phyloP scores from a whole-genome alignment of 2,329 filamentous ascomycete genomes.

The Didymella exigua region DNA sequence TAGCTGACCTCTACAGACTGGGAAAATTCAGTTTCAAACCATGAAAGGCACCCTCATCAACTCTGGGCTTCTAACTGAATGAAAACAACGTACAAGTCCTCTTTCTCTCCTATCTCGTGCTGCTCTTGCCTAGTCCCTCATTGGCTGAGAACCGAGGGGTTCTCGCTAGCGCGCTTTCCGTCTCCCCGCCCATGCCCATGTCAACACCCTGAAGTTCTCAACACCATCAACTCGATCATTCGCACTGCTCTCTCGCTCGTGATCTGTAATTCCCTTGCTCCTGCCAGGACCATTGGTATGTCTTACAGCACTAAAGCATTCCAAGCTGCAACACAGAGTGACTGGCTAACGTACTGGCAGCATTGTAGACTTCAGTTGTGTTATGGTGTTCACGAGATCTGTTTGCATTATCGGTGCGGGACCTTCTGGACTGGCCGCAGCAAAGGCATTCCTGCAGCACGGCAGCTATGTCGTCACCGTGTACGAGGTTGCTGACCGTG shows the following conservation, averaged over 20 bases:
- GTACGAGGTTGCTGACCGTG: slow-evolving; percentile 67
- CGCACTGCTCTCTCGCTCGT: background rate
- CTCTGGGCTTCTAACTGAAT: slow-evolving; percentile 38
- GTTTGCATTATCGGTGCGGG: slow-evolving; percentile 54
- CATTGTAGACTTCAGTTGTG: background rate
- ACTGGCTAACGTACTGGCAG: background rate
- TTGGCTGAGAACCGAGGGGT: slow-evolving; percentile 22
- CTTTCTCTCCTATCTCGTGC: slow-evolving; percentile 1
- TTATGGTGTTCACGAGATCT: slow-evolving; percentile 30
- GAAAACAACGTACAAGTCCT: slow-evolving; percentile 7
- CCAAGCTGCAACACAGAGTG: background rate
- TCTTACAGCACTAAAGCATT: background rate
- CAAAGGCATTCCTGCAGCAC: slow-evolving; percentile 71
- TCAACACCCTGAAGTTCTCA: background rate
- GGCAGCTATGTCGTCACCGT: slow-evolving; percentile 70
- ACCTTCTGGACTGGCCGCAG: slow-evolving; percentile 52
- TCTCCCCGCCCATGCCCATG: slow-evolving; percentile 10
- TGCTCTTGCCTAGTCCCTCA: background rate
- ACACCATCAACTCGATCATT: background rate
- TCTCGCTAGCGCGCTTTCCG: slow-evolving; percentile 20
- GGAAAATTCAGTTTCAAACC: slow-evolving; percentile 58
- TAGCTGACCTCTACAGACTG: slow-evolving; percentile 41
- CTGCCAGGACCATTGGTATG: background rate
- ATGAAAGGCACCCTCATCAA: slow-evolving; percentile 51
- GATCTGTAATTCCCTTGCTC: background rate